A percentile compares a stretch with the other conserved stretches of the same genome.
phyloP scores from a whole-genome alignment of 805 yeast genomes.

The Saturnispora zaruensis region DNA sequence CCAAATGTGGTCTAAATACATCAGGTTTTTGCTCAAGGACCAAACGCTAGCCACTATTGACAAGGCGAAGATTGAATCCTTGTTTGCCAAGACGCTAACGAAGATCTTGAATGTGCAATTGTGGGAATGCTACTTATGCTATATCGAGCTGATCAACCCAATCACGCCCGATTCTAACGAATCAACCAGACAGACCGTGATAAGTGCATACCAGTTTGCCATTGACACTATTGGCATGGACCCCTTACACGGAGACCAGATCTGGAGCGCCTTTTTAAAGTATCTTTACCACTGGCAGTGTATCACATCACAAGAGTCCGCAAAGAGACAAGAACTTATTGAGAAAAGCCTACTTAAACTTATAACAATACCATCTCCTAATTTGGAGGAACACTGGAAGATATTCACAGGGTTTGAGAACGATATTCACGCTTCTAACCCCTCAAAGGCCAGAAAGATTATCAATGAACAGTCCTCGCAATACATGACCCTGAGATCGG shows the following conservation, averaged over 20 bases:
- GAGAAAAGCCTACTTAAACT: conserved; percentile 65
- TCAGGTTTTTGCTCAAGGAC: conserved; percentile 33
- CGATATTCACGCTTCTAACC: conserved; percentile 31
- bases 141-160: conserved; percentile 63
- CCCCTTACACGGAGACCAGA: conserved; percentile 46
- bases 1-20: conserved; percentile 66
- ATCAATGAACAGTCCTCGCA: conserved; percentile 74
- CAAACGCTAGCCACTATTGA: conserved; percentile 54
- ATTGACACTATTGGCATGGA: conserved; percentile 73
- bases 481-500: conserved; percentile 80
- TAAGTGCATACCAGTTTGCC: conserved; percentile 80
- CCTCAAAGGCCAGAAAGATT: conserved; percentile 69
- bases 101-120: conserved; percentile 55
- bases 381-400: conserved; percentile 74
- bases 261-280: conserved; percentile 80
- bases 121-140: conserved; percentile 71
- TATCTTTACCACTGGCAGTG: conserved; percentile 76
- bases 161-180: conserved; percentile 70
- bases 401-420: conserved; percentile 78
- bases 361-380: conserved; percentile 65
- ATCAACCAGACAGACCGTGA: conserved; percentile 61
- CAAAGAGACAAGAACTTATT: conserved; percentile 67
- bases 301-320: conserved; percentile 72
- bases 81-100: conserved; percentile 58
- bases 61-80: conserved; percentile 50